A percentile compares a stretch with the other conserved stretches of the same genome.
Conservation (phyloP, 2,329 filamentous ascomycete genomes). For the Exophiala sp. region DNA sequence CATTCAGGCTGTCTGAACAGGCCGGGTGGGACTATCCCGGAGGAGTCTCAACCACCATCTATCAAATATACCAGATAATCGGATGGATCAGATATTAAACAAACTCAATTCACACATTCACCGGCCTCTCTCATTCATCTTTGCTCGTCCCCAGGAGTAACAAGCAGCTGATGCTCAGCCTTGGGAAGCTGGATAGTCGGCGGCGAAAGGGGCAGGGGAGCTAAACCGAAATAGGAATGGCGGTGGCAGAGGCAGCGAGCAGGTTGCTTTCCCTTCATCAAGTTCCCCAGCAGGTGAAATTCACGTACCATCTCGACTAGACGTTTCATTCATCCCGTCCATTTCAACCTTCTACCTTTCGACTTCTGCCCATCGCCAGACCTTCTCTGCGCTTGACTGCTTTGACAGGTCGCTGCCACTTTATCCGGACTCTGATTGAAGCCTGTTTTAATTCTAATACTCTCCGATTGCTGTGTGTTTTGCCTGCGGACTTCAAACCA, state of each 20-base stretch:
- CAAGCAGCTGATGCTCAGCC: background rate
- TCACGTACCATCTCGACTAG: background rate
- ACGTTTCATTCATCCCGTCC: background rate
- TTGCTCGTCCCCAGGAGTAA: background rate
- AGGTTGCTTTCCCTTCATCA: background rate
- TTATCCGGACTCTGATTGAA: background rate
- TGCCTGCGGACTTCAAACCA: conserved; percentile 9
- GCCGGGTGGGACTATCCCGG: background rate
- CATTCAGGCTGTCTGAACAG: background rate
- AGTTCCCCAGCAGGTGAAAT: background rate
- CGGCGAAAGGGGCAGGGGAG: background rate
- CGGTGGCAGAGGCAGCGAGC: background rate
- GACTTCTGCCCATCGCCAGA: background rate
- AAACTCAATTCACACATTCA: too few species aligned
- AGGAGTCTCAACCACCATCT: background rate
- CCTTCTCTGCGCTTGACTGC: background rate
- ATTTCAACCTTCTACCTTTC: background rate
- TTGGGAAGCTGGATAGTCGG: background rate
- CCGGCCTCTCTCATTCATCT: background rate
- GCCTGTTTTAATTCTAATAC: conserved; percentile 10
- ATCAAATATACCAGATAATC: background rate
- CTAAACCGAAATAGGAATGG: background rate
- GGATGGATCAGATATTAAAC: too few species aligned
- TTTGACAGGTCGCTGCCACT: background rate
- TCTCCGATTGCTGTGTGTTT: background rate